These are phyloP conservation scores for Thalassiosira mediterranea DNA, from an alignment of 352 stramenopile species.

Conservation along the genomic window DNA sequence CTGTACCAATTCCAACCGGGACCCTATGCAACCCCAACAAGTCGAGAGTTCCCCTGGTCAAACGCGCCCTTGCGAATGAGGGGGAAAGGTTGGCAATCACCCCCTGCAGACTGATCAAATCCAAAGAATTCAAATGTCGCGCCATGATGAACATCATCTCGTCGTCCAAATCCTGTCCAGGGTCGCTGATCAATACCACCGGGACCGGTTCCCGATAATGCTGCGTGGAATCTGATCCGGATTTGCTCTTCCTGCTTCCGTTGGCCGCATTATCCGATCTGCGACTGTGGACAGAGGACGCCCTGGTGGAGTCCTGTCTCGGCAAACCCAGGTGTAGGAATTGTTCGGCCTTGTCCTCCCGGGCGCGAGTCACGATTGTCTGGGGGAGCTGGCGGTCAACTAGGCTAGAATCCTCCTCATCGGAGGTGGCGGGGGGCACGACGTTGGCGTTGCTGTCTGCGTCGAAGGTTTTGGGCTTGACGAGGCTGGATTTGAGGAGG, in stretches of 20 bases:
- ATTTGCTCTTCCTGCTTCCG: too few species aligned
- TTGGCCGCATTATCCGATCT: too few species aligned
- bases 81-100: conserved; percentile 53
- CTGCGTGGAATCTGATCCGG: too few species aligned
- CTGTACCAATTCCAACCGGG: conserved; percentile 54
- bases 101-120: conserved; percentile 44
- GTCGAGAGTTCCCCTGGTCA: conserved; percentile 56
- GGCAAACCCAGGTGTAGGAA: too few species aligned
- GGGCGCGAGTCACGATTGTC: too few species aligned
- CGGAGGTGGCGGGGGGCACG: conserved; percentile 6
- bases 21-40: conserved; percentile 51
- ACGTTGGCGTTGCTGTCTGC: conserved; percentile 22
- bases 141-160: conserved; percentile 70
- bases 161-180: conserved; percentile 61
- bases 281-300: too few species aligned
- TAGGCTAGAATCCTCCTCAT: too few species aligned
- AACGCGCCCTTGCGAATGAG: conserved; percentile 46
- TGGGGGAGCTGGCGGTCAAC: too few species aligned
- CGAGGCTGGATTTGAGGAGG: too few species aligned
- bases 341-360: too few species aligned
- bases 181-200: conserved; percentile 54
- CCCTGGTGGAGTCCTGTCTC: too few species aligned
- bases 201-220: too few species aligned
- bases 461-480: not conserved
- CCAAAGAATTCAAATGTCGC: conserved; percentile 35